Evolutionary conservation across 306 rosid genomes (phyloP).

Genomic region (Argentina anserina): DNA sequence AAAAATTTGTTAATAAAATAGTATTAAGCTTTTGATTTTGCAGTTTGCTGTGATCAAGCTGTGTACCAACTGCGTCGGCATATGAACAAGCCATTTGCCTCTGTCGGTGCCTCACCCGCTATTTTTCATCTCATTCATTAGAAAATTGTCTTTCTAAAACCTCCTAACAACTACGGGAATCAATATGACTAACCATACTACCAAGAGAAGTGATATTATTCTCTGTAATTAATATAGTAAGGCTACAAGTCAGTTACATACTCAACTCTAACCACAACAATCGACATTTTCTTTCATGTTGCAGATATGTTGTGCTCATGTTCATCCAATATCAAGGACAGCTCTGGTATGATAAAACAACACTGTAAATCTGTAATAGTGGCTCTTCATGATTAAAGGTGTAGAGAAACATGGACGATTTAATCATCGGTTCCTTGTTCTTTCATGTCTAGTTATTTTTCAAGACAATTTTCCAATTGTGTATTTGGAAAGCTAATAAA

Average conservation of each 20-base stretch:
- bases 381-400: too few relatives aligned
- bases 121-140: neutral
- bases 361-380: too few relatives aligned
- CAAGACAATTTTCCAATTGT: neutral
- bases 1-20: neutral
- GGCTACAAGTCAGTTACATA: neutral
- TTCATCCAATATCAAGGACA: neutral
- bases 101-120: conserved; percentile 63
- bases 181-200: too few relatives aligned
- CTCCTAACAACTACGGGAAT: too few relatives aligned
- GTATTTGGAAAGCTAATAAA: neutral
- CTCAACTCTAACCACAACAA: too few relatives aligned
- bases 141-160: too few relatives aligned
- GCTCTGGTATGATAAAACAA: neutral
- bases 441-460: too few relatives aligned
- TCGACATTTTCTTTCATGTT: too few relatives aligned
- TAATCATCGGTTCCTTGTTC: neutral
- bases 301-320: too few relatives aligned
- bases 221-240: too few relatives aligned
- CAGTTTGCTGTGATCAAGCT: conserved; percentile 43
- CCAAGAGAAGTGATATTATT: neutral
- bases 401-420: too few relatives aligned
- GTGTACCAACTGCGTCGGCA: conserved; percentile 18
- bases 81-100: neutral
- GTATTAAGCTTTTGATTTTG: neutral